Conservation (phyloP, 1,284 basidiomycete species). For the Bjerkandera adusta region DNA sequence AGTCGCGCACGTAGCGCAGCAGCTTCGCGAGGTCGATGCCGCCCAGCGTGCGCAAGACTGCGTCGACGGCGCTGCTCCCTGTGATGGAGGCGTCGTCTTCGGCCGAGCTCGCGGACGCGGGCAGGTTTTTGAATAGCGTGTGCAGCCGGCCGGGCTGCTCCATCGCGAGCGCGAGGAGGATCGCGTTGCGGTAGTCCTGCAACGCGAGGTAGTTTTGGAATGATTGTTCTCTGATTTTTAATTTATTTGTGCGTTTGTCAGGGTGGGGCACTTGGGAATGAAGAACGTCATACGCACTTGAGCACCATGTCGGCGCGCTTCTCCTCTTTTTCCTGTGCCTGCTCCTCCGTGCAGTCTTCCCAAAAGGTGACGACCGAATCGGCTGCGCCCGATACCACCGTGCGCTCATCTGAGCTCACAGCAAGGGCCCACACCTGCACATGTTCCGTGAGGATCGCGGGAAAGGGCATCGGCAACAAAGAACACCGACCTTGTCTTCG, state of each 20-base stretch:
- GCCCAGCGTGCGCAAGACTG: conserved; percentile 73
- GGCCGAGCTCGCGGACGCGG: conserved; percentile 13
- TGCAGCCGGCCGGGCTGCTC: conserved; percentile 90
- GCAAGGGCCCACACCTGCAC: conserved; percentile 89
- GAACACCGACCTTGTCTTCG: conserved; percentile 79
- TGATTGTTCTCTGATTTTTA: conserved; percentile 80
- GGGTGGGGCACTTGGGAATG: not conserved
- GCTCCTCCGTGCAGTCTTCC: conserved; percentile 87
- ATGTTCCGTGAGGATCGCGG: not conserved
- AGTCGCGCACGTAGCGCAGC: conserved; percentile 82
- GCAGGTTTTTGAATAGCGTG: conserved; percentile 74
- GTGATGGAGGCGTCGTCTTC: conserved; percentile 59
- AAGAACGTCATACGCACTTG: conserved; percentile 52
- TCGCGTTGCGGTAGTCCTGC: conserved; percentile 90
- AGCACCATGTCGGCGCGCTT: conserved; percentile 72
- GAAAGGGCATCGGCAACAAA: conserved; percentile 8
- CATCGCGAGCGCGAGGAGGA: conserved; percentile 89
- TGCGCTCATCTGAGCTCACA: conserved; percentile 73
- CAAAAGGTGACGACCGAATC: conserved; percentile 94
- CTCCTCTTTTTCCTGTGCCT: conserved; percentile 71
- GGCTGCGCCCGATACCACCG: conserved; percentile 89
- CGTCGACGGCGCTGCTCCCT: conserved; percentile 73
- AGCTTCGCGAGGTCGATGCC: conserved; percentile 79
- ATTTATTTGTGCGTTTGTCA: conserved; percentile 5
- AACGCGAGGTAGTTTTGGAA: conserved; percentile 88